Conservation (phyloP, 495 filamentous ascomycete species). For the Echria macrotheca region DNA sequence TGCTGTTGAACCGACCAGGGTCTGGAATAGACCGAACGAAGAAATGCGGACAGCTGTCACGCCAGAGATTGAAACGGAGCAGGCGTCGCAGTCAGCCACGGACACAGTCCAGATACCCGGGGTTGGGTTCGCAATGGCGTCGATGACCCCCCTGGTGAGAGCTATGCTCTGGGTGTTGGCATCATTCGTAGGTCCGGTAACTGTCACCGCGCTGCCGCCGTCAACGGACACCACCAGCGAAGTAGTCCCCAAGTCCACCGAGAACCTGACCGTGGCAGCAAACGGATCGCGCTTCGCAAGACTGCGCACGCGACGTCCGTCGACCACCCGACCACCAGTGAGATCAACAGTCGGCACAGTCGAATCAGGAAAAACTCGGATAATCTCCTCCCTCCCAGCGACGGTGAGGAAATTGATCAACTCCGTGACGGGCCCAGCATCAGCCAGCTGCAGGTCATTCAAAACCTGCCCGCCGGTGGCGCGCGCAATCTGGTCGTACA, state of each 20-base stretch:
- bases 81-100: constrained; percentile 3
- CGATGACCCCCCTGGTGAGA: neutral
- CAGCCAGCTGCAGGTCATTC: neutral
- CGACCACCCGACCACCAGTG: neutral
- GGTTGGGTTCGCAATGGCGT: neutral
- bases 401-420: neutral
- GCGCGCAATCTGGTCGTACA: neutral
- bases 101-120: neutral
- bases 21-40: neutral
- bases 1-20: no score
- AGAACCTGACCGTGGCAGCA: neutral
- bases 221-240: neutral
- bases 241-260: neutral
- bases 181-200: constrained; percentile 3
- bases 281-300: neutral
- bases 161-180: neutral
- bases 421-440: neutral
- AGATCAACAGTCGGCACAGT: neutral
- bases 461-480: neutral
- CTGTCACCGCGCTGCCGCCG: neutral
- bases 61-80: constrained; percentile 5
- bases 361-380: neutral
- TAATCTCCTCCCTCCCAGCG: neutral
- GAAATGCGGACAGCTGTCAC: neutral
- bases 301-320: neutral